These are phyloP conservation scores for Coemansia sp. DNA, from an alignment of 192 early-diverging fungal species.

Conservation along the genomic window DNA sequence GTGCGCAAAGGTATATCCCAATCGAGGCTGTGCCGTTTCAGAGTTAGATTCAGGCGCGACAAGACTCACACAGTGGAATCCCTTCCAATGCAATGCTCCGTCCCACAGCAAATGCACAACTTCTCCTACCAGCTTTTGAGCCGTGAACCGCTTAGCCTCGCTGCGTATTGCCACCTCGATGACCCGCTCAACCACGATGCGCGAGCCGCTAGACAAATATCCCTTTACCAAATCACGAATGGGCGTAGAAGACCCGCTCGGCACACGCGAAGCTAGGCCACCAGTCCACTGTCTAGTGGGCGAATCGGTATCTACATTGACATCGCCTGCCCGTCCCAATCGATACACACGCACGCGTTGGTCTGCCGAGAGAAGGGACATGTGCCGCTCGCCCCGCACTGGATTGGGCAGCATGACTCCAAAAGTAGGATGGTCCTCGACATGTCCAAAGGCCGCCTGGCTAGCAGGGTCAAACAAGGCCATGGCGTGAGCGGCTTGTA, in stretches of 20 bases:
- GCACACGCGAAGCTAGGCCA: neutral
- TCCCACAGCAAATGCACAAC: constrained; percentile 46
- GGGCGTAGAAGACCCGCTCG: constrained; percentile 19
- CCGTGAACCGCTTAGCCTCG: constrained; percentile 48
- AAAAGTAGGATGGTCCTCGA: neutral
- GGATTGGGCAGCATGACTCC: neutral
- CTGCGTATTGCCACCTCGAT: constrained; percentile 43
- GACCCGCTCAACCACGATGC: constrained; percentile 30
- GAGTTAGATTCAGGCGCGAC: neutral
- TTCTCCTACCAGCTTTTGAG: constrained; percentile 33
- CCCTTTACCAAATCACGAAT: constrained; percentile 22
- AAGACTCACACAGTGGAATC: constrained; percentile 32
- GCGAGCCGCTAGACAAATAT: constrained; percentile 37
- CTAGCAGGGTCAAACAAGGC: neutral
- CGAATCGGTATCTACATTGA: constrained; percentile 12
- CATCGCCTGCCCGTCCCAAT: constrained; percentile 32
- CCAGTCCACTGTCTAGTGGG: neutral
- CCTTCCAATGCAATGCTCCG: constrained; percentile 45
- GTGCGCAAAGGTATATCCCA: constrained; percentile 12
- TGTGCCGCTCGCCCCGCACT: constrained; percentile 32
- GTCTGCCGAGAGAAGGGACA: constrained; percentile 42
- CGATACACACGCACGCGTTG: constrained; percentile 49
- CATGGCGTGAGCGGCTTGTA: constrained; percentile 12
- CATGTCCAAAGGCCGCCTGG: neutral
- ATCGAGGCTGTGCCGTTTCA: neutral